Evolutionary conservation across 306 rosid species (phyloP).

Genomic region (Coriaria nepalensis): DNA sequence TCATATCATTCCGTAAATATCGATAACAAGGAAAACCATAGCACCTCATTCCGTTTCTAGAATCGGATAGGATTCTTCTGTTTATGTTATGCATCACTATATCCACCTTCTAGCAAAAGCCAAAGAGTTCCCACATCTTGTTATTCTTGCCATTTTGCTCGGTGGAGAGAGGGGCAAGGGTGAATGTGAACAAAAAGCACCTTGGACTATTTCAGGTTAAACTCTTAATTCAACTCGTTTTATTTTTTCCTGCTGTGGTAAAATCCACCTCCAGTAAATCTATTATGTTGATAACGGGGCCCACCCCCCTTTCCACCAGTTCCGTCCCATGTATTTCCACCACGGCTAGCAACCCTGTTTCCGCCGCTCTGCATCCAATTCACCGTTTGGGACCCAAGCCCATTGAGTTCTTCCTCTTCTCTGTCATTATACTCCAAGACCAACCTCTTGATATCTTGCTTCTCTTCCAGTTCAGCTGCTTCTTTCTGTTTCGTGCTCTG

Average conservation of each 20-base stretch:
- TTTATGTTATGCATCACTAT: no score
- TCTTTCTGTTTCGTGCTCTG: constrained; percentile 98
- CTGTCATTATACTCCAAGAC: constrained; percentile 92
- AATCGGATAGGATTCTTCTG: no score
- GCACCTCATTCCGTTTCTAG: no score
- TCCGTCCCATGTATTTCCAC: constrained; percentile 58
- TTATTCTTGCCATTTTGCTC: no score
- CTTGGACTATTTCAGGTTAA: no score
- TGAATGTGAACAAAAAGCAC: no score
- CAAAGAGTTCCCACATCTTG: no score
- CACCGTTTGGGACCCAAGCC: constrained; percentile 60
- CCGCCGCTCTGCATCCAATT: constrained; percentile 64
- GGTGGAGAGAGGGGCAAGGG: no score
- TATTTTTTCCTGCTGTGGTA: constrained; percentile 63
- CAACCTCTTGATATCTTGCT: constrained; percentile 91
- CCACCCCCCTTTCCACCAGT: constrained; percentile 54
- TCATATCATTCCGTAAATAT: no score
- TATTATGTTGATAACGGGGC: constrained; percentile 57
- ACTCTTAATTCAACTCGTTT: neutral
- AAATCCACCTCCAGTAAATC: constrained; percentile 47
- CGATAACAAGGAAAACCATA: no score
- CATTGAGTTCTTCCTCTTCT: constrained; percentile 95
- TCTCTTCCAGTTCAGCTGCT: constrained; percentile 98
- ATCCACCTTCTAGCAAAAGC: no score
- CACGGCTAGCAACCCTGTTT: constrained; percentile 42